Evolutionary conservation across 1,139 yeast genomes (phyloP).

Genomic region (Yamadazyma siamensis): DNA sequence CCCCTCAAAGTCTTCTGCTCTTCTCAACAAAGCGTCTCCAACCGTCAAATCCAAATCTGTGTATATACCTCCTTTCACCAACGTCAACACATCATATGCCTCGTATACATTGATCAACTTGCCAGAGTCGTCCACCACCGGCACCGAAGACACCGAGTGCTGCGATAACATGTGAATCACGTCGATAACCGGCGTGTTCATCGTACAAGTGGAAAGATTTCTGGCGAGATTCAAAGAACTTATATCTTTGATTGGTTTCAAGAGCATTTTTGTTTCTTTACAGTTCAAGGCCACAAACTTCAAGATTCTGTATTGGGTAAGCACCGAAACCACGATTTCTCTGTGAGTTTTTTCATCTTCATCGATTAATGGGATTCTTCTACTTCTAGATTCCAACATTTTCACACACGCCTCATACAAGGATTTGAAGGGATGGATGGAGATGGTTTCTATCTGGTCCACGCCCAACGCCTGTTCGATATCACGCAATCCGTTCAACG

Average conservation of each 20-base stretch:
- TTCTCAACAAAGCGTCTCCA: slow-evolving; percentile 92
- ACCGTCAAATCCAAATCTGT: slow-evolving; percentile 88
- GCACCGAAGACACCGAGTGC: slow-evolving; percentile 84
- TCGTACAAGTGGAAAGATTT: slow-evolving; percentile 72
- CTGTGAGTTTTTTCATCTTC: slow-evolving; percentile 90
- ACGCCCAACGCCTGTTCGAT: slow-evolving; percentile 89
- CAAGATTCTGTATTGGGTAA: slow-evolving; percentile 93
- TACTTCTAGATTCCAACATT: slow-evolving; percentile 85
- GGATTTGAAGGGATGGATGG: slow-evolving; percentile 89
- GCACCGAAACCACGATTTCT: slow-evolving; percentile 91
- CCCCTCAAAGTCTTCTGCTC: slow-evolving; percentile 97
- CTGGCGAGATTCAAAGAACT: slow-evolving; percentile 56
- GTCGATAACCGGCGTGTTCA: slow-evolving; percentile 93
- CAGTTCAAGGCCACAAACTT: slow-evolving; percentile 96
- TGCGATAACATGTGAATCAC: slow-evolving; percentile 81
- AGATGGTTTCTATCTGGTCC: slow-evolving; percentile 80
- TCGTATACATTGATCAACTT: slow-evolving; percentile 88
- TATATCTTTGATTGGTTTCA: slow-evolving; percentile 71
- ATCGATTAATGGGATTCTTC: slow-evolving; percentile 93
- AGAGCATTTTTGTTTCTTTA: slow-evolving; percentile 84
- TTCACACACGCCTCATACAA: slow-evolving; percentile 91
- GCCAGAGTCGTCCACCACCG: slow-evolving; percentile 79
- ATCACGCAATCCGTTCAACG: slow-evolving; percentile 79
- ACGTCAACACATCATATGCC: slow-evolving; percentile 89
- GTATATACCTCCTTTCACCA: slow-evolving; percentile 92